Conservation (phyloP, 495 filamentous ascomycete genomes). For the Collariella sp. region DNA sequence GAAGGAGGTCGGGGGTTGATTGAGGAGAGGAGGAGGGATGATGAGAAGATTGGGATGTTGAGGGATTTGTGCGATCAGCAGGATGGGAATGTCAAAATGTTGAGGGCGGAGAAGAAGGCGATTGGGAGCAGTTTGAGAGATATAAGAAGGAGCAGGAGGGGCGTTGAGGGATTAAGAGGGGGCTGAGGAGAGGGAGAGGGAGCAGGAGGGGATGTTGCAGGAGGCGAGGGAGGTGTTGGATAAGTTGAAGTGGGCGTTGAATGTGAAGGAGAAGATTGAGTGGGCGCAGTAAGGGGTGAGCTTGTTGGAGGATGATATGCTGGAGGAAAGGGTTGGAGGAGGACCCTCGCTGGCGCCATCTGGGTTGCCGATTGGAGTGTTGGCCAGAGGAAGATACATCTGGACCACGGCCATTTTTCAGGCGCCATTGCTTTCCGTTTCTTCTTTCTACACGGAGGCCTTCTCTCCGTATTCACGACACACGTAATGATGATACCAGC, state of each 20-base stretch:
- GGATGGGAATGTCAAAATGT: constrained; percentile 52
- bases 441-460: not conserved
- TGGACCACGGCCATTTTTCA: not conserved
- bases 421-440: not conserved
- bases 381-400: no score
- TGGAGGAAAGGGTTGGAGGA: not conserved
- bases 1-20: constrained; percentile 40
- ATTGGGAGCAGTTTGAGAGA: constrained; percentile 48
- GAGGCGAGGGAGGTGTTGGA: constrained; percentile 55
- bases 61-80: constrained; percentile 62
- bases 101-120: constrained; percentile 51
- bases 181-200: constrained; percentile 45
- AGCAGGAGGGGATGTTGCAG: constrained; percentile 47
- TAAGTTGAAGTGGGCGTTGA: constrained; percentile 61
- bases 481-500: constrained; percentile 18
- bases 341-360: no score
- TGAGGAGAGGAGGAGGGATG: constrained; percentile 45
- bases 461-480: constrained; percentile 11
- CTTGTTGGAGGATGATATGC: not conserved
- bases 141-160: constrained; percentile 59
- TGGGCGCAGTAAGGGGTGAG: constrained; percentile 34
- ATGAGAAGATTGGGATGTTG: constrained; percentile 49
- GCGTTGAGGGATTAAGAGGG: constrained; percentile 50
- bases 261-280: constrained; percentile 50
- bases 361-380: no score